phyloP scores from a whole-genome alignment of 208 protist species.

The Histomonas meleagridis region DNA sequence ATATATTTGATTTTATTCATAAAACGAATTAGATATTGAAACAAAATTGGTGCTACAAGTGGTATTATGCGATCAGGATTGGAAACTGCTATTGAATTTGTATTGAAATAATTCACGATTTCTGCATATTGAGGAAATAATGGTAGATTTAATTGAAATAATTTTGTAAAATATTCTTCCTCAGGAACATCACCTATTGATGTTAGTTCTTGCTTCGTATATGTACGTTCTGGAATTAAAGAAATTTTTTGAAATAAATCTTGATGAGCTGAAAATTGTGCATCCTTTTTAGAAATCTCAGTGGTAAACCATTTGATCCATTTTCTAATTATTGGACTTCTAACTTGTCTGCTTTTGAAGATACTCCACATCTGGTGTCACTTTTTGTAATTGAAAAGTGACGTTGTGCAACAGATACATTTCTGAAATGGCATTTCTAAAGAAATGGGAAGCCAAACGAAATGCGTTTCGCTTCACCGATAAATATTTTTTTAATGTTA shows the following conservation, averaged over 20 bases:
- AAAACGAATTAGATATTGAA: conserved; percentile 5
- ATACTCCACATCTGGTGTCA: too few relatives aligned
- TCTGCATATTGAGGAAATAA: background rate
- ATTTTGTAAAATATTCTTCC: background rate
- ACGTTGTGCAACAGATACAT: too few relatives aligned
- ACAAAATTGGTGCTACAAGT: background rate
- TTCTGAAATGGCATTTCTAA: too few relatives aligned
- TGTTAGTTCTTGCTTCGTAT: background rate
- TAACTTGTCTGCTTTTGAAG: too few relatives aligned
- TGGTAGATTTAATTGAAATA: background rate
- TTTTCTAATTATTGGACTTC: too few relatives aligned
- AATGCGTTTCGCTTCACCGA: too few relatives aligned
- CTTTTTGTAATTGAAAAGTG: too few relatives aligned
- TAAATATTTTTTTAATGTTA: too few relatives aligned
- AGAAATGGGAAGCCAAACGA: too few relatives aligned
- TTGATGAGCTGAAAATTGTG: background rate
- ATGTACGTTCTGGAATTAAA: too few relatives aligned
- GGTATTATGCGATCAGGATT: background rate
- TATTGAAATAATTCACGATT: background rate
- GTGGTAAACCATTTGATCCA: conserved; percentile 11
- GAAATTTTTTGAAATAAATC: background rate
- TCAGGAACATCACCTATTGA: background rate
- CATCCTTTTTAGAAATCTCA: background rate
- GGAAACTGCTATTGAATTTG: background rate
- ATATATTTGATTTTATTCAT: background rate